phyloP scores from a whole-genome alignment of 202 grass and related monocot species.

The Carex sylvatica region DNA sequence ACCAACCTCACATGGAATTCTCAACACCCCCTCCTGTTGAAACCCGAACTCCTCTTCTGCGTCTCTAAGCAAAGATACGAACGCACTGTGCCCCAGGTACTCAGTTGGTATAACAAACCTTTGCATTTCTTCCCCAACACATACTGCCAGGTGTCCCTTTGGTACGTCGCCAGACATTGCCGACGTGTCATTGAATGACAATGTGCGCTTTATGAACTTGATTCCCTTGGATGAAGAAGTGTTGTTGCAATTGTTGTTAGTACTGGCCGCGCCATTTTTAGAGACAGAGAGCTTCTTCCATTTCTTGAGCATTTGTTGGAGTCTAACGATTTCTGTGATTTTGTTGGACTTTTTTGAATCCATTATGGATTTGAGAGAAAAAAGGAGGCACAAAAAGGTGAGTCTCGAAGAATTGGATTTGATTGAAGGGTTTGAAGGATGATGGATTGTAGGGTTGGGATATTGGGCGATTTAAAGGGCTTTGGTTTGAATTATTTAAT shows the following conservation, averaged over 20 bases:
- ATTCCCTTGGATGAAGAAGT: conserved; percentile 66
- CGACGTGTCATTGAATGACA: conserved; percentile 60
- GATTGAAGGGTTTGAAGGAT: conserved; percentile 19
- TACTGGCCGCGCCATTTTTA: conserved; percentile 29
- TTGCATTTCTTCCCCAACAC: conserved; percentile 64
- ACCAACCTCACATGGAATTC: conserved; percentile 79
- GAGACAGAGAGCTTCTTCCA: conserved; percentile 90
- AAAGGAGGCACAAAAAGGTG: neutral
- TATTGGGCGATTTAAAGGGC: conserved; percentile 26
- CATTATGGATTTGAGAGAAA: conserved; percentile 26
- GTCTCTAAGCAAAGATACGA: conserved; percentile 66
- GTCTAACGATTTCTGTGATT: conserved; percentile 84
- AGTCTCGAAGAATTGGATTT: neutral
- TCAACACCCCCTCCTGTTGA: conserved; percentile 84
- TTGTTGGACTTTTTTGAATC: conserved; percentile 90
- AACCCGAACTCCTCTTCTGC: conserved; percentile 97
- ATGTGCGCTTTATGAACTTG: conserved; percentile 86
- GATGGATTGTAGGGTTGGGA: conserved; percentile 23
- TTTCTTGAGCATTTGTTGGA: conserved; percentile 89
- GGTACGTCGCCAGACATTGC: conserved; percentile 38
- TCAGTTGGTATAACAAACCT: conserved; percentile 89
- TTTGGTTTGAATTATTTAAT: conserved; percentile 32
- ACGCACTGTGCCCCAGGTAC: conserved; percentile 70
- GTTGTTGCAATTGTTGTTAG: conserved; percentile 6
- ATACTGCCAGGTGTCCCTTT: conserved; percentile 80